phyloP scores from a whole-genome alignment of 192 early-diverging fungal species.

The Umbelopsis ramanniana region DNA sequence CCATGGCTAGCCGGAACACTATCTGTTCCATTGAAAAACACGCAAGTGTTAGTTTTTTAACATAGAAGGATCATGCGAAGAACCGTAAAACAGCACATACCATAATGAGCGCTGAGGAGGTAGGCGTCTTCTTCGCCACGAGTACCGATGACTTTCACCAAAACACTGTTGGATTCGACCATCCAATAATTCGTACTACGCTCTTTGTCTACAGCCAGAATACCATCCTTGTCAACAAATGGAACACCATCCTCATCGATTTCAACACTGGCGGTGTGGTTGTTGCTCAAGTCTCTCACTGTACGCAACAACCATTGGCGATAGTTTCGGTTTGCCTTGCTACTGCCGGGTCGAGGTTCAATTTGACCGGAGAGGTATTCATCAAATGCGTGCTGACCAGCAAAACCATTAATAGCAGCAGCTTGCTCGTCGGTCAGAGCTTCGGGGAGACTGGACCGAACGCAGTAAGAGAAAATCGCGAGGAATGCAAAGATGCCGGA shows the following conservation, averaged over 20 bases:
- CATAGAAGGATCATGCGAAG: background rate
- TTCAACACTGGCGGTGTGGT: conserved; percentile 30
- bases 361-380: conserved; percentile 35
- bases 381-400: conserved; percentile 41
- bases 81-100: conserved; percentile 12
- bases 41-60: background rate
- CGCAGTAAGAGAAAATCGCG: background rate
- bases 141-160: conserved; percentile 32
- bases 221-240: background rate
- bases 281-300: conserved; percentile 5
- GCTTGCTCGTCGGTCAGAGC: conserved; percentile 32
- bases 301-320: conserved; percentile 4
- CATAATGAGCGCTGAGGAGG: conserved; percentile 72
- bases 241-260: conserved; percentile 33
- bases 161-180: conserved; percentile 23
- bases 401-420: conserved; percentile 21
- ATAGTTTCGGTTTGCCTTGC: conserved; percentile 10
- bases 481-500: conserved; percentile 10
- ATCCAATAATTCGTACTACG: background rate
- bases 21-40: conserved; percentile 40
- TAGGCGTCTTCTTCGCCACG: conserved; percentile 51
- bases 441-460: conserved; percentile 20
- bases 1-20: conserved; percentile 71
- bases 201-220: no score
- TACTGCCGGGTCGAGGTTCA: conserved; percentile 34